phyloP scores from a whole-genome alignment of 2,329 filamentous ascomycete genomes.

The Thielaviopsis musarum region DNA sequence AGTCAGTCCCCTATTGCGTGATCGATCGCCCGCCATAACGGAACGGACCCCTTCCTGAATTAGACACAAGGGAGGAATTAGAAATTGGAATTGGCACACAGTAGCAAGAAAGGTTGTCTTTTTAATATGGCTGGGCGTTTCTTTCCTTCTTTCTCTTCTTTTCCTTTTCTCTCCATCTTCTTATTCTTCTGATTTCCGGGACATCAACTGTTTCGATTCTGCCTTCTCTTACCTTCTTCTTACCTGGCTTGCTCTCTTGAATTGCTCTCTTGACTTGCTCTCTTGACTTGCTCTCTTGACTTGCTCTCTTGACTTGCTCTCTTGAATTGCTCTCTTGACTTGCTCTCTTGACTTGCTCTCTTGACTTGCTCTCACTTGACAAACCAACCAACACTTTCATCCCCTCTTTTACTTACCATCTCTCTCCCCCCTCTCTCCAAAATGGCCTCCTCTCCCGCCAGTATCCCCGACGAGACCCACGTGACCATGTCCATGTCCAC shows the following conservation, averaged over 20 bases:
- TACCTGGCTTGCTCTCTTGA: neutral
- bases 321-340: neutral
- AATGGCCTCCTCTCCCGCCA: slow-evolving; percentile 10
- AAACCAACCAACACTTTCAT: neutral
- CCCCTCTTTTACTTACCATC: neutral
- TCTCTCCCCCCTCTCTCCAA: neutral
- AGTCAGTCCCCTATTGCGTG: neutral
- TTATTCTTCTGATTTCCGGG: neutral
- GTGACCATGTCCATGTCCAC: slow-evolving; percentile 10
- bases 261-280: neutral
- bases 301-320: neutral
- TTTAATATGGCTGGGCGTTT: neutral
- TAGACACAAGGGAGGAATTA: neutral
- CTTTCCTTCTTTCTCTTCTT: neutral
- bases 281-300: neutral
- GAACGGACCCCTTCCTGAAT: neutral
- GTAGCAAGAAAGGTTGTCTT: too few relatives aligned
- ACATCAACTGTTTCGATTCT: neutral
- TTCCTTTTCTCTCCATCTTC: neutral
- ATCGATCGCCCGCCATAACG: neutral
- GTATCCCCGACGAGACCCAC: slow-evolving; percentile 5
- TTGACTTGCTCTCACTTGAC: neutral
- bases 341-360: too few relatives aligned
- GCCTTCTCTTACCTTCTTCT: neutral
- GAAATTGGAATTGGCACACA: too few relatives aligned